Base-by-base conservation (phyloP, 2,329 filamentous ascomycete genomes). In the Aphanocladium album region DNA sequence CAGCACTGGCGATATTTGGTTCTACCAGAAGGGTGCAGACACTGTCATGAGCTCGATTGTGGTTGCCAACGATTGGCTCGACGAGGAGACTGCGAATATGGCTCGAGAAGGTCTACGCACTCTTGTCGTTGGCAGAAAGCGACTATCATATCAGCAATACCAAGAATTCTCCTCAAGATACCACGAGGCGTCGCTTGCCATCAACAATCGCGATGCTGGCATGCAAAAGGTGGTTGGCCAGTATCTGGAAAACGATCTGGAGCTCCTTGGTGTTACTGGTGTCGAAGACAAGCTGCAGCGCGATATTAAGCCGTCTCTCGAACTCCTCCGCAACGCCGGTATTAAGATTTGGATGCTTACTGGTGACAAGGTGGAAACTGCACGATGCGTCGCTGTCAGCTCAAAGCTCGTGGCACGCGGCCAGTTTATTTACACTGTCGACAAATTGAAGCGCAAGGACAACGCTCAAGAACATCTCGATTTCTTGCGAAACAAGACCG, bases 331-430 rank as follows among this genome's bases (percentile, higher is more conserved):
- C 66, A 99, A 99, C 69, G 95, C 95, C 0, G 95, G 95, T 27
- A 95, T 99, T 76, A 98, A 98, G 74, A 98, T 99, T 55, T 99
- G 95, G 95, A 99, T 99, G 95, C 80, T 99, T 72, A 99, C 95
- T 0, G 95, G 95, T 51, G 95, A 99, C 80, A 99, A 99, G 76
- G 91, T 99, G 2, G 95, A 99, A 76, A 99, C 95, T 16, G 95
- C 95, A 17, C 88, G 95, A 39, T 99, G 95, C 74, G 93, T 99
- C 14, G 96, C 95, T 2, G 89, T 99, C 47, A 96, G 90, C 70
- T 93, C 93, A 33, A 97, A 97, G 73, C 83, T 99, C 7, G 95
- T 99, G 16, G 89, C 92, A 4, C 83, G 95, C 63, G 93, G 93
- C 1, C 96, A 99, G 75, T 95, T 93, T 72, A 96, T 99, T 64